A percentile compares a stretch with the other conserved stretches of the same genome.
Evolutionary conservation across 495 filamentous ascomycete species (phyloP).

Genomic region (Hamigera avellanea): DNA sequence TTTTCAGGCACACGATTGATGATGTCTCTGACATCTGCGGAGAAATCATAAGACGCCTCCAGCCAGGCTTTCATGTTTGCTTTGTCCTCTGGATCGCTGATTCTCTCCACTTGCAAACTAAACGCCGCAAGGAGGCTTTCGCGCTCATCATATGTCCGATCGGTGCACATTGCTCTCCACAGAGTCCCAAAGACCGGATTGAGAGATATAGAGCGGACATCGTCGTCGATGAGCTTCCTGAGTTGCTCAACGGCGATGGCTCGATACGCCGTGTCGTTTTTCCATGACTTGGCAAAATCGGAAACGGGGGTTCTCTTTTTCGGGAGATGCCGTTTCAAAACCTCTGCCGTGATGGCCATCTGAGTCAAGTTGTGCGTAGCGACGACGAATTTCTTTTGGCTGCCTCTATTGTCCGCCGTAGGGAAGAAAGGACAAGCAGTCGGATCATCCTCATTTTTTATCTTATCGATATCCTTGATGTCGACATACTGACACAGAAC

Average conservation of each 20-base stretch:
- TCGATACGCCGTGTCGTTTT: slow-evolving; percentile 20
- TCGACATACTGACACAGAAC: slow-evolving; percentile 2
- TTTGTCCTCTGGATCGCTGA: slow-evolving; percentile 16
- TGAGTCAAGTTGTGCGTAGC: slow-evolving; percentile 3
- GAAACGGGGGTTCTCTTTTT: slow-evolving; percentile 12
- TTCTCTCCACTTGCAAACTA: slow-evolving; percentile 17
- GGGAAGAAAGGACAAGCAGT: slow-evolving; percentile 2
- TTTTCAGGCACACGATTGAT: slow-evolving; percentile 30
- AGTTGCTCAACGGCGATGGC: slow-evolving; percentile 19
- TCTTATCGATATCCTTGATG: slow-evolving; percentile 1
- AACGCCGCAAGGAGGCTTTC: slow-evolving; percentile 26
- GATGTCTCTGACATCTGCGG: slow-evolving; percentile 23
- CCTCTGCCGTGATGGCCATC: background rate
- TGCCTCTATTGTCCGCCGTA: background rate
- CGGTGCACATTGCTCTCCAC: slow-evolving; percentile 35
- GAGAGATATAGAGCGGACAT: slow-evolving; percentile 26
- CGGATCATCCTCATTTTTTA: slow-evolving; percentile 2
- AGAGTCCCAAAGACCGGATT: slow-evolving; percentile 37
- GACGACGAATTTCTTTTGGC: no score
- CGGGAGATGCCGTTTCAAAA: slow-evolving; percentile 3
- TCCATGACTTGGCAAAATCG: slow-evolving; percentile 28
- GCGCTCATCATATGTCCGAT: slow-evolving; percentile 23
- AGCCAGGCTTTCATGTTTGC: slow-evolving; percentile 29
- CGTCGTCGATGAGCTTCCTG: slow-evolving; percentile 22
- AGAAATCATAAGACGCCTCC: slow-evolving; percentile 34